phyloP scores from a whole-genome alignment of 2,329 filamentous ascomycete genomes.

The Bipolaris oryzae region DNA sequence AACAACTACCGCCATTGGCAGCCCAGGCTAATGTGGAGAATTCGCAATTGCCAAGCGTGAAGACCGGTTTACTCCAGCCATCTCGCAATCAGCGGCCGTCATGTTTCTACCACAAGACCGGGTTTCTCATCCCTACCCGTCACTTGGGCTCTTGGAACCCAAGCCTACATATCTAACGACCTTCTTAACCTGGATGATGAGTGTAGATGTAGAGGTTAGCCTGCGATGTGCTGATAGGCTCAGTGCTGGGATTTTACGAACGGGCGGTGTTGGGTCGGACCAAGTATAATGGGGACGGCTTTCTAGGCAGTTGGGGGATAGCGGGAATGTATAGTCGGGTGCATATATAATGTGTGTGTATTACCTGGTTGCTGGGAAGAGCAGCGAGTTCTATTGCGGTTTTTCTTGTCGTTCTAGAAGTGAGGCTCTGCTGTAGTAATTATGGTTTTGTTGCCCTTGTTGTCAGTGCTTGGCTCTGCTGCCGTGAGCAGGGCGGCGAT shows the following conservation, averaged over 20 bases:
- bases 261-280: no score
- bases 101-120: no score
- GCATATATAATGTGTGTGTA: not conserved
- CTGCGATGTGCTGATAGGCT: no score
- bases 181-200: slow-evolving; percentile 15
- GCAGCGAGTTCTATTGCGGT: not conserved
- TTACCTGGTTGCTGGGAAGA: not conserved
- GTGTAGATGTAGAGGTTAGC: not conserved
- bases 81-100: no score
- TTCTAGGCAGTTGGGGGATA: not conserved
- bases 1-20: slow-evolving; percentile 7
- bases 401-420: not conserved
- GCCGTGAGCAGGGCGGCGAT: slow-evolving; percentile 30
- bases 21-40: not conserved
- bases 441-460: slow-evolving; percentile 23
- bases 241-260: no score
- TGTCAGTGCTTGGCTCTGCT: slow-evolving; percentile 25
- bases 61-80: not conserved
- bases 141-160: not conserved
- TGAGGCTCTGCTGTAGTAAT: slow-evolving; percentile 2
- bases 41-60: not conserved
- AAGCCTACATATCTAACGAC: slow-evolving; percentile 12
- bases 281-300: no score
- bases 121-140: not conserved
- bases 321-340: not conserved